These are phyloP conservation scores for Alternaria sp. DNA, from an alignment of 2,329 filamentous ascomycete genomes.

Conservation along the genomic window DNA sequence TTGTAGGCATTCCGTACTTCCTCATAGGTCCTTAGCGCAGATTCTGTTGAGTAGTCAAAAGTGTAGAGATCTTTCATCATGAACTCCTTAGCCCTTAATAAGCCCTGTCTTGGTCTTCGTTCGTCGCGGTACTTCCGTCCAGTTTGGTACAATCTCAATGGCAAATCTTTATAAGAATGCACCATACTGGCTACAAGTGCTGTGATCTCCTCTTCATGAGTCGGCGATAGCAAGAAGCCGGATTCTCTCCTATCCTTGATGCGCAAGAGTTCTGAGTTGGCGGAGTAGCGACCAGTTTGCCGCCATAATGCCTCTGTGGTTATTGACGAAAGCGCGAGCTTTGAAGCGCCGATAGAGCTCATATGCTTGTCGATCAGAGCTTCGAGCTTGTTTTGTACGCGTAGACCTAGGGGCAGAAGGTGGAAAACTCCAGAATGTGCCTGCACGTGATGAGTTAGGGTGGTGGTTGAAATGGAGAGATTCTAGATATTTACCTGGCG, in stretches of 20 bases:
- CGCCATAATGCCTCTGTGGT: slow-evolving; percentile 86
- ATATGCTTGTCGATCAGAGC: slow-evolving; percentile 88
- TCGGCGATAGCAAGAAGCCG: slow-evolving; percentile 82
- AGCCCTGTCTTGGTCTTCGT: slow-evolving; percentile 82
- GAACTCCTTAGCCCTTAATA: slow-evolving; percentile 89
- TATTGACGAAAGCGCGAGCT: slow-evolving; percentile 82
- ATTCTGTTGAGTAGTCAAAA: slow-evolving; percentile 74
- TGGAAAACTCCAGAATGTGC: slow-evolving; percentile 93
- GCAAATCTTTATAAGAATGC: slow-evolving; percentile 85
- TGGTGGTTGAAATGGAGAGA: not conserved
- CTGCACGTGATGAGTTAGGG: slow-evolving; percentile 54
- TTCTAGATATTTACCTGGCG: slow-evolving; percentile 46
- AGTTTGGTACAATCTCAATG: slow-evolving; percentile 89
- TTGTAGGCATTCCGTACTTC: slow-evolving; percentile 77
- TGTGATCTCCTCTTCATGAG: slow-evolving; percentile 97
- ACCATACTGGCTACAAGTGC: slow-evolving; percentile 75
- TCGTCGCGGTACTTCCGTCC: slow-evolving; percentile 96
- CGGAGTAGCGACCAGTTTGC: slow-evolving; percentile 80
- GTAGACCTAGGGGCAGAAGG: slow-evolving; percentile 82
- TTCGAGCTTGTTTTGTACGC: slow-evolving; percentile 90
- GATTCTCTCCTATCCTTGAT: slow-evolving; percentile 80
- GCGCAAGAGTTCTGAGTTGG: slow-evolving; percentile 82
- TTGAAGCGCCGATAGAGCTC: slow-evolving; percentile 80
- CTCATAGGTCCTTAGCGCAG: slow-evolving; percentile 82
- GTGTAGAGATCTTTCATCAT: slow-evolving; percentile 99